Percentiles rank a stretch among this genome's conserved stretches.
Evolutionary conservation across 352 stramenopile genomes (phyloP).

Genomic region (Phytophthora pini): DNA sequence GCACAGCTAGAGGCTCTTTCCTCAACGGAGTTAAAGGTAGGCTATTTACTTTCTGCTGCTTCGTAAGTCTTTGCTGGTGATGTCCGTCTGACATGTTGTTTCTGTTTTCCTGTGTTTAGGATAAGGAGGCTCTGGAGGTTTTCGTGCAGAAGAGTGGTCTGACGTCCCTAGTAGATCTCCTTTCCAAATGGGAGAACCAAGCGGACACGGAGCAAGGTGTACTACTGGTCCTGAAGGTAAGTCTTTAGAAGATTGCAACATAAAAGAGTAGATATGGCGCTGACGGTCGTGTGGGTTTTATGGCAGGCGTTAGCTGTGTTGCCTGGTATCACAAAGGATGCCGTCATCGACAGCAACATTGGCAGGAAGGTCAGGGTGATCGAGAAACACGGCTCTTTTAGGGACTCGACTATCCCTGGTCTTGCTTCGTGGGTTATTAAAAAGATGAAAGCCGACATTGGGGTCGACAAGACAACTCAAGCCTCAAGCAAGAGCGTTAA

Average conservation of each 20-base stretch:
- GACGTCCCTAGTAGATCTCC: constrained; percentile 45
- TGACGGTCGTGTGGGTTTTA: constrained; percentile 3
- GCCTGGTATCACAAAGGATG: constrained; percentile 54
- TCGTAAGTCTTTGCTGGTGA: not conserved
- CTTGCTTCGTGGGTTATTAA: constrained; percentile 62
- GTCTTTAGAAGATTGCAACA: not conserved
- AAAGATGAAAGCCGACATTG: constrained; percentile 60
- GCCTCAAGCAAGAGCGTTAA: constrained; percentile 6
- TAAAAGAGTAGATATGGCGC: not conserved
- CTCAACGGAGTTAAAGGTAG: constrained; percentile 48
- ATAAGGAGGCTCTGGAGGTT: constrained; percentile 52
- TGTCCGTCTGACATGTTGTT: not conserved
- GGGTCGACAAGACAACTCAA: constrained; percentile 21
- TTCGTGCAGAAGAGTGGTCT: constrained; percentile 69
- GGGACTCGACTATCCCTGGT: constrained; percentile 38
- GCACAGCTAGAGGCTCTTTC: constrained; percentile 46
- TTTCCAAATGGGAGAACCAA: constrained; percentile 54
- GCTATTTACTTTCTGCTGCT: not conserved
- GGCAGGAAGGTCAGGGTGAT: constrained; percentile 57
- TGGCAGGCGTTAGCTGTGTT: constrained; percentile 61
- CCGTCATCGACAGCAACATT: constrained; percentile 55
- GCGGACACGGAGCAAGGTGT: constrained; percentile 61
- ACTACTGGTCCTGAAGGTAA: constrained; percentile 71
- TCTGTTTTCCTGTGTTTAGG: constrained; percentile 22
- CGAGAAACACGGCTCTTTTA: constrained; percentile 39